A percentile compares a stretch with the other conserved stretches of the same genome.
These are phyloP conservation scores for Peronospora destructor DNA, from an alignment of 352 stramenopile genomes.

Conservation along the genomic window DNA sequence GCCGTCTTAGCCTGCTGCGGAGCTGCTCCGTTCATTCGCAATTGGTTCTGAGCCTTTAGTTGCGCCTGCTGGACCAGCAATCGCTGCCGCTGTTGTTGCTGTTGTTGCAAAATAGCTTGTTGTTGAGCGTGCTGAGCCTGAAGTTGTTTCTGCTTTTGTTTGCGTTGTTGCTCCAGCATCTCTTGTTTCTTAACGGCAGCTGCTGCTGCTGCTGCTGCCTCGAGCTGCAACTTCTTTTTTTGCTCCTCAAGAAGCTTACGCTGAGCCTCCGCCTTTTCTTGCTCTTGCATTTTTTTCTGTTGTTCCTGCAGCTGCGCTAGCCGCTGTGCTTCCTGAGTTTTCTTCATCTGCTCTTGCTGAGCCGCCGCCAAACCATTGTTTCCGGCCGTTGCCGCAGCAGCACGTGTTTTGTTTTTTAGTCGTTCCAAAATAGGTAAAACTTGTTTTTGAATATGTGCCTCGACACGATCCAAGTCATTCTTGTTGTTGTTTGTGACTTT, in stretches of 20 bases:
- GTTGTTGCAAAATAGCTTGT: constrained; percentile 44
- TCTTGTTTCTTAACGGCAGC: constrained; percentile 57
- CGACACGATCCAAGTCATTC: constrained; percentile 71
- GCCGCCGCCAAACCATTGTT: constrained; percentile 16
- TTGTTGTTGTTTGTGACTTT: constrained; percentile 75
- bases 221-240: constrained; percentile 63
- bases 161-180: constrained; percentile 39
- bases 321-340: constrained; percentile 55
- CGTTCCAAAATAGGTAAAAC: constrained; percentile 71
- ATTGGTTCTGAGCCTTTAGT: constrained; percentile 40
- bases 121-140: constrained; percentile 51
- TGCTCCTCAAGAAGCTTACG: constrained; percentile 63
- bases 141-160: constrained; percentile 60
- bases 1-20: constrained; percentile 17
- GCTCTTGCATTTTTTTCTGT: constrained; percentile 62
- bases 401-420: constrained; percentile 64
- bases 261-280: constrained; percentile 56
- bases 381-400: constrained; percentile 15
- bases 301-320: constrained; percentile 53
- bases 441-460: constrained; percentile 79
- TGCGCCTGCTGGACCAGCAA: constrained; percentile 33
- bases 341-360: constrained; percentile 57
- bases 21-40: constrained; percentile 24
- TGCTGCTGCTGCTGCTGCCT: constrained; percentile 44
- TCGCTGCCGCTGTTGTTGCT: constrained; percentile 42